phyloP scores from a whole-genome alignment of 805 yeast genomes.

The Millerago galiae region DNA sequence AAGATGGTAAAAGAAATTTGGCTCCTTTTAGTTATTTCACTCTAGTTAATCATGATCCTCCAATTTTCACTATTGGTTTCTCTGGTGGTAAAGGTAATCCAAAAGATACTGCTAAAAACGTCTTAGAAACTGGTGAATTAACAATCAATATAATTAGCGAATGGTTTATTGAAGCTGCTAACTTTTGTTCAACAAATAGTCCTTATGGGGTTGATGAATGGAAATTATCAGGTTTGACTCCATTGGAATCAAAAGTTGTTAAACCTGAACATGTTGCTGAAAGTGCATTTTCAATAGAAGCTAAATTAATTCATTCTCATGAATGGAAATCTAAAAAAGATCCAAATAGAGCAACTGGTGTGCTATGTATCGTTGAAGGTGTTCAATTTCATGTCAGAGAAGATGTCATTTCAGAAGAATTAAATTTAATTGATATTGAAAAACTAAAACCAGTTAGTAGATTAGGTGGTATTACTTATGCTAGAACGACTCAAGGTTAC shows the following conservation, averaged over 20 bases:
- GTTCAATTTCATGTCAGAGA: slow-evolving; percentile 51
- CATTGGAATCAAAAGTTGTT: slow-evolving; percentile 36
- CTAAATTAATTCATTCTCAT: slow-evolving; percentile 38
- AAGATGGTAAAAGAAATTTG: slow-evolving; percentile 39
- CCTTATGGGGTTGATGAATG: slow-evolving; percentile 51
- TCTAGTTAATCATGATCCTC: slow-evolving; percentile 47
- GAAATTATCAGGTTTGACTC: slow-evolving; percentile 48
- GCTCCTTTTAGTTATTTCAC: slow-evolving; percentile 59
- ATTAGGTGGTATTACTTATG: slow-evolving; percentile 46
- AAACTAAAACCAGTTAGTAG: slow-evolving; percentile 51
- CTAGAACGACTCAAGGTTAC: slow-evolving; percentile 37
- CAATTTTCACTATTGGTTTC: slow-evolving; percentile 46
- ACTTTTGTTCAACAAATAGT: slow-evolving; percentile 39
- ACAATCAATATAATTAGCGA: slow-evolving; percentile 54
- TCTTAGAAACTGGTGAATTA: slow-evolving; percentile 45
- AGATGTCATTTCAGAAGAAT: slow-evolving; percentile 40
- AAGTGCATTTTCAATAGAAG: slow-evolving; percentile 54
- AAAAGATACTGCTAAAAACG: slow-evolving; percentile 46
- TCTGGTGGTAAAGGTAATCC: slow-evolving; percentile 34
- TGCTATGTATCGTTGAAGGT: slow-evolving; percentile 45
- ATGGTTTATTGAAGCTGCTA: slow-evolving; percentile 63
- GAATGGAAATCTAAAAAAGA: slow-evolving; percentile 37
- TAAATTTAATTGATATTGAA: slow-evolving; percentile 34
- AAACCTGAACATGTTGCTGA: slow-evolving; percentile 55
- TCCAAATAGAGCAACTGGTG: slow-evolving; percentile 30